Evolutionary conservation across 2,329 filamentous ascomycete species (phyloP).

Genomic region (Incumbomyces lentus): DNA sequence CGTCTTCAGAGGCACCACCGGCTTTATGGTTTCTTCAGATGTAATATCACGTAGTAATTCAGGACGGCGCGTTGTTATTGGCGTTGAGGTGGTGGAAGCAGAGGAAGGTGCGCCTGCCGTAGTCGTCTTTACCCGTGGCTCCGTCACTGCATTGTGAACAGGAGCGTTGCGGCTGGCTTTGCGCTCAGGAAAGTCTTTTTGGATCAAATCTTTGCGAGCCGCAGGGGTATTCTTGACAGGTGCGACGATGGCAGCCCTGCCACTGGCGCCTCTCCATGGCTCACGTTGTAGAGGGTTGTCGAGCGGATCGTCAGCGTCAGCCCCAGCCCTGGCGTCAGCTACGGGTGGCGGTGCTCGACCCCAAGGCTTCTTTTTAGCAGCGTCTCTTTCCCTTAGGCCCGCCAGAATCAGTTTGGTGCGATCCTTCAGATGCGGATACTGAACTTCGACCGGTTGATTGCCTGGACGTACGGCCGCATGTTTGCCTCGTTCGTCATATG

Average conservation of each 20-base stretch:
- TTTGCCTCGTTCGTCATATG: conserved; percentile 45
- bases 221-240: conserved; percentile 53
- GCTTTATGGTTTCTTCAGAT: conserved; percentile 31
- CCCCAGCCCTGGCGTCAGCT: conserved; percentile 22
- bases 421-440: conserved; percentile 25
- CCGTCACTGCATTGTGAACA: neutral
- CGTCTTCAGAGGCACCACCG: conserved; percentile 32
- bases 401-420: conserved; percentile 27
- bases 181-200: conserved; percentile 22
- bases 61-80: too few species aligned
- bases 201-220: conserved; percentile 28
- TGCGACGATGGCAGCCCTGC: conserved; percentile 53
- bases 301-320: conserved; percentile 19
- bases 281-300: conserved; percentile 38
- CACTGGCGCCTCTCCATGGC: conserved; percentile 64
- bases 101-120: conserved; percentile 10
- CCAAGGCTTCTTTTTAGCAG: conserved; percentile 24
- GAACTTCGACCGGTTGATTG: conserved; percentile 23
- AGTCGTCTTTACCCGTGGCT: neutral
- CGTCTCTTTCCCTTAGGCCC: conserved; percentile 24
- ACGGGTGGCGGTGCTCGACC: conserved; percentile 26
- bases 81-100: too few species aligned
- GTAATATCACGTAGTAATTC: conserved; percentile 10
- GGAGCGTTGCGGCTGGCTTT: conserved; percentile 10
- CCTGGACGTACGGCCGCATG: conserved; percentile 21